A percentile compares a stretch with the other conserved stretches of the same genome.
phyloP scores from a whole-genome alignment of 169 alveolate species.

The Theileria equi region DNA sequence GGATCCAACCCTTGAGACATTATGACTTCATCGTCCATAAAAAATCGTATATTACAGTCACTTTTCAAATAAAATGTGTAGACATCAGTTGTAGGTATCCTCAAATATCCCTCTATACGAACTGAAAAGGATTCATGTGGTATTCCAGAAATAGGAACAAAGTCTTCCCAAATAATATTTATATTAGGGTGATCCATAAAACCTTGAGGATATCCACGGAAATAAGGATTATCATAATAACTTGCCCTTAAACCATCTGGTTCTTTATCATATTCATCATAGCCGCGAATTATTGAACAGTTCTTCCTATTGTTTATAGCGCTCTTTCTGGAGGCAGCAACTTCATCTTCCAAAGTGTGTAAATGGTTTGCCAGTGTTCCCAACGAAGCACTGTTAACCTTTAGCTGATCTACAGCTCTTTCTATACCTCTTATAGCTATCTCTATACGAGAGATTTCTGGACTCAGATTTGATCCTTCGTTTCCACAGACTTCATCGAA shows the following conservation, averaged over 20 bases:
- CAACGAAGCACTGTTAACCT: conserved; percentile 31
- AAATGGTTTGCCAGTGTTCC: conserved; percentile 9
- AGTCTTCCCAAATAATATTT: conserved; percentile 68
- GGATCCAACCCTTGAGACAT: conserved; percentile 84
- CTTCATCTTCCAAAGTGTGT: conserved; percentile 40
- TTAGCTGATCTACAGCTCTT: conserved; percentile 55
- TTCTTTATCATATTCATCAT: conserved; percentile 28
- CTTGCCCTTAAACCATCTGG: conserved; percentile 82
- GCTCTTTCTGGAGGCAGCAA: conserved; percentile 24
- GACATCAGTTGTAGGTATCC: conserved; percentile 78
- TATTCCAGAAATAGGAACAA: conserved; percentile 77
- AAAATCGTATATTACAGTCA: conserved; percentile 78
- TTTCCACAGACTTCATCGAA: conserved; percentile 55
- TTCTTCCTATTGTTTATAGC: conserved; percentile 39
- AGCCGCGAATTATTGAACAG: conserved; percentile 61
- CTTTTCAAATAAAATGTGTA: conserved; percentile 76
- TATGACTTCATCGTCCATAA: conserved; percentile 81
- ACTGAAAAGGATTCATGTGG: conserved; percentile 83
- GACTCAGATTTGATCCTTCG: conserved; percentile 16
- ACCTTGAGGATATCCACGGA: conserved; percentile 77
- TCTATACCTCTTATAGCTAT: conserved; percentile 37
- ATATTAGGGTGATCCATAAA: conserved; percentile 67
- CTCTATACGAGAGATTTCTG: conserved; percentile 29
- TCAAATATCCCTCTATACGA: conserved; percentile 84
- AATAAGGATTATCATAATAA: conserved; percentile 71